Evolutionary conservation across 2,329 filamentous ascomycete species (phyloP).

Genomic region (Xylariaceae sp.): DNA sequence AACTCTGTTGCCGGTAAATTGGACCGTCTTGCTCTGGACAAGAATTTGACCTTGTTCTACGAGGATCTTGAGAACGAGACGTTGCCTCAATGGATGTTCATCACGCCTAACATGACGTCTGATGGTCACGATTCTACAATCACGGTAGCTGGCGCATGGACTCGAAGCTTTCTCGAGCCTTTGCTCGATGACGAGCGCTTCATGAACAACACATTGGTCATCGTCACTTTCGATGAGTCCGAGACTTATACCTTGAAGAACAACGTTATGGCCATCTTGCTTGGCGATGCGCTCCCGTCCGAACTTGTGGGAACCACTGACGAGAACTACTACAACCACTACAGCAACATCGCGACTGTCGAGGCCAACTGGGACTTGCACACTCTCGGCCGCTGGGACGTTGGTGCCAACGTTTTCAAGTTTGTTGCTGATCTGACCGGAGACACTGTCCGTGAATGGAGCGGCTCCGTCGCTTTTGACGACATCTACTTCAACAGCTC

Average conservation of each 20-base stretch:
- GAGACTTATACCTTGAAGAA: constrained; percentile 67
- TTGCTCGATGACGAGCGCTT: constrained; percentile 69
- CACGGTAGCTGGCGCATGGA: constrained; percentile 67
- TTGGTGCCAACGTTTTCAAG: constrained; percentile 67
- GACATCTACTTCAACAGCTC: constrained; percentile 51
- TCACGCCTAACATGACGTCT: constrained; percentile 72
- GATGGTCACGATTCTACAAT: constrained; percentile 75
- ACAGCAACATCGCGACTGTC: constrained; percentile 65
- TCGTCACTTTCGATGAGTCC: constrained; percentile 80
- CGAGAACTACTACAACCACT: constrained; percentile 69
- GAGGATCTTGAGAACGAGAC: constrained; percentile 60
- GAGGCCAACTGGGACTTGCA: constrained; percentile 68
- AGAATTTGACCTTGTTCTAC: constrained; percentile 70
- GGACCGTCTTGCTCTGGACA: constrained; percentile 64
- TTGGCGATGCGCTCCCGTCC: constrained; percentile 70
- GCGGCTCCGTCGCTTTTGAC: constrained; percentile 33
- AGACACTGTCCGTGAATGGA: constrained; percentile 46
- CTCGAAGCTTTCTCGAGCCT: constrained; percentile 64
- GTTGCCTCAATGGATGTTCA: constrained; percentile 71
- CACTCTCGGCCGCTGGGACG: constrained; percentile 69
- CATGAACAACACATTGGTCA: constrained; percentile 70
- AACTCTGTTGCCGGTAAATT: constrained; percentile 59
- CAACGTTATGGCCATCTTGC: constrained; percentile 65
- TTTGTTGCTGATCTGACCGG: constrained; percentile 60
- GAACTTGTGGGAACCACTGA: constrained; percentile 67